phyloP scores from a whole-genome alignment of 371 early-diverging fungal genomes.

The Rhizopus arrhizus region DNA sequence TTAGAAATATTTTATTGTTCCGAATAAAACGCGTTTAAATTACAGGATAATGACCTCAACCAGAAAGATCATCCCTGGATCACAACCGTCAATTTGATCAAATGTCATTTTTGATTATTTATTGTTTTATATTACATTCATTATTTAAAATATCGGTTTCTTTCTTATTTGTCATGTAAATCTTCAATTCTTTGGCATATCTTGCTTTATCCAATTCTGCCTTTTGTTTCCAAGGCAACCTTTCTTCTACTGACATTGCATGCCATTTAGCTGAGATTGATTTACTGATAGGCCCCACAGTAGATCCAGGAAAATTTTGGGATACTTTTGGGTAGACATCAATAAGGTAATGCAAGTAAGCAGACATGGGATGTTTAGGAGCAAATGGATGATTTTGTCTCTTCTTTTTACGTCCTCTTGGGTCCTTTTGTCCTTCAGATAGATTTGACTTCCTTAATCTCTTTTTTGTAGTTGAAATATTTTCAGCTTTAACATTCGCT shows the following conservation, averaged over 20 bases:
- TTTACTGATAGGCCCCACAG: conserved; percentile 75
- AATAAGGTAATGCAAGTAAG: conserved; percentile 71
- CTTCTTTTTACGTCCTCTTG: conserved; percentile 66
- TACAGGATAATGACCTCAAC: too few relatives aligned
- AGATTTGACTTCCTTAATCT: conserved; percentile 15
- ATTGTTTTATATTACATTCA: not conserved
- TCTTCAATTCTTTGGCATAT: conserved; percentile 73
- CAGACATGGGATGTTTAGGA: conserved; percentile 82
- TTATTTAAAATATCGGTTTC: not conserved
- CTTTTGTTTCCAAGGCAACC: conserved; percentile 66
- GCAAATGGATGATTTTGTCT: conserved; percentile 69
- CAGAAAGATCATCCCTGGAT: too few relatives aligned
- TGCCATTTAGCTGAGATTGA: conserved; percentile 71
- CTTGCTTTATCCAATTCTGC: conserved; percentile 75
- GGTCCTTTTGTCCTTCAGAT: conserved; percentile 45
- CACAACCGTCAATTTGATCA: too few relatives aligned
- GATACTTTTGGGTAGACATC: conserved; percentile 39
- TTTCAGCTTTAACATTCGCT: conserved; percentile 1
- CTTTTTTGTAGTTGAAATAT: conserved; percentile 1
- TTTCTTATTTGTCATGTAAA: conserved; percentile 44
- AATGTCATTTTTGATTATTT: not conserved
- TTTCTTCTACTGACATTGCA: conserved; percentile 58
- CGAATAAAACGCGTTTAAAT: too few relatives aligned
- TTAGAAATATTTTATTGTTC: too few relatives aligned
- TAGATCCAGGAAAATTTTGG: conserved; percentile 53